phyloP scores from a whole-genome alignment of 352 stramenopile species.

The Globisporangium abappressorium region DNA sequence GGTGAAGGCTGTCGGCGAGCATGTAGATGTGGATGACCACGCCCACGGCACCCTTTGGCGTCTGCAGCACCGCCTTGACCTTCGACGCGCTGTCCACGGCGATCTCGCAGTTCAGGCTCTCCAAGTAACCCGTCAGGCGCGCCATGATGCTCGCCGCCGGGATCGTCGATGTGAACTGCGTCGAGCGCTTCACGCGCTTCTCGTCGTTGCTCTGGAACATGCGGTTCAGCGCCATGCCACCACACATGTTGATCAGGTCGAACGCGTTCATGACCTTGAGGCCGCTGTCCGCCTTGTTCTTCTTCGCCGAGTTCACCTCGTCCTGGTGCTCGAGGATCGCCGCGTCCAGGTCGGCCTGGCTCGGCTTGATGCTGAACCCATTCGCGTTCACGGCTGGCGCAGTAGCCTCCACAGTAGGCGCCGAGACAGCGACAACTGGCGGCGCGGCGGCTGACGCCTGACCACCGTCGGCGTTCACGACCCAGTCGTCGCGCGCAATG shows the following conservation, averaged over 20 bases:
- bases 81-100: constrained; percentile 76
- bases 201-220: constrained; percentile 89
- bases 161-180: constrained; percentile 86
- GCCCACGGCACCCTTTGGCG: constrained; percentile 83
- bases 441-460: neutral
- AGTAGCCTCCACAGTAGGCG: constrained; percentile 15
- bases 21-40: constrained; percentile 90
- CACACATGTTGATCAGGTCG: constrained; percentile 92
- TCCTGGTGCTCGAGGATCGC: constrained; percentile 83
- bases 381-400: neutral
- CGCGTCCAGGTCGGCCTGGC: constrained; percentile 77
- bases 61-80: constrained; percentile 84
- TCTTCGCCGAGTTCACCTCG: constrained; percentile 64
- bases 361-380: constrained; percentile 59
- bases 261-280: constrained; percentile 91
- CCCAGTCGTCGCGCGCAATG: constrained; percentile 92
- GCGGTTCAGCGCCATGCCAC: constrained; percentile 87
- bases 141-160: constrained; percentile 73
- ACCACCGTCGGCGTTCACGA: constrained; percentile 47
- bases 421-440: constrained; percentile 3
- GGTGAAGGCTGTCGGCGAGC: constrained; percentile 76
- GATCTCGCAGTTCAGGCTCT: constrained; percentile 79
- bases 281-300: constrained; percentile 57
- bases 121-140: constrained; percentile 71
- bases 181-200: constrained; percentile 82